Evolutionary conservation across 2,329 filamentous ascomycete genomes (phyloP).

Genomic region (Stagonosporopsis vannaccii): DNA sequence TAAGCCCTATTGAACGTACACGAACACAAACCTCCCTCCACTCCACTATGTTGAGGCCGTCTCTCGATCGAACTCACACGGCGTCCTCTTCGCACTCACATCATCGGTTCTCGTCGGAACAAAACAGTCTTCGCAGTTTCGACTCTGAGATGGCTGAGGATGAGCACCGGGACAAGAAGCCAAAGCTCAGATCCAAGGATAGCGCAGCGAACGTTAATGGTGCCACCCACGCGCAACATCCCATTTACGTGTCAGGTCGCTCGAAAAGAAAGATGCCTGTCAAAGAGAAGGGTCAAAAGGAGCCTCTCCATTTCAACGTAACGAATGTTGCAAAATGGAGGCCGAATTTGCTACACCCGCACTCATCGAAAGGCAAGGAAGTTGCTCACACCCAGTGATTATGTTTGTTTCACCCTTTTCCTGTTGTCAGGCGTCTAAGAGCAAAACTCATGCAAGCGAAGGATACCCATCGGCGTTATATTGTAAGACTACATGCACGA

Average conservation of each 20-base stretch:
- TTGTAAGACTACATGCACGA: conserved; percentile 9
- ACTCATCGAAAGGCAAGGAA: conserved; percentile 48
- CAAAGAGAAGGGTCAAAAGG: conserved; percentile 47
- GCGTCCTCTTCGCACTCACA: conserved; percentile 26
- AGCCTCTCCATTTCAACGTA: conserved; percentile 51
- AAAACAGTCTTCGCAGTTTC: conserved; percentile 48
- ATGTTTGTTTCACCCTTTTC: not conserved
- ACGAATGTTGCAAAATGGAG: conserved; percentile 46
- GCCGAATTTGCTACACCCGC: conserved; percentile 42
- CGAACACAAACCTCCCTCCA: conserved; percentile 27
- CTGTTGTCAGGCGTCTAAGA: conserved; percentile 27
- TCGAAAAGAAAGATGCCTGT: conserved; percentile 53
- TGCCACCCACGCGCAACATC: conserved; percentile 32
- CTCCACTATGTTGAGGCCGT: conserved; percentile 15
- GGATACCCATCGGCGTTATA: conserved; percentile 39
- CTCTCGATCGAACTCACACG: conserved; percentile 15
- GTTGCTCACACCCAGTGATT: conserved; percentile 28
- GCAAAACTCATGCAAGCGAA: conserved; percentile 27
- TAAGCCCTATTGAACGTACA: conserved; percentile 44
- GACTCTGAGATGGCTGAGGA: conserved; percentile 48
- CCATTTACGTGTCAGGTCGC: conserved; percentile 51
- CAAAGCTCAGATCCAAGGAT: conserved; percentile 48
- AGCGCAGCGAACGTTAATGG: conserved; percentile 43
- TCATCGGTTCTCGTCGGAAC: conserved; percentile 42
- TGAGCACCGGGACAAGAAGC: conserved; percentile 52